Base-by-base conservation (phyloP, 1,284 basidiomycete species). In the Boletus smithii region DNA sequence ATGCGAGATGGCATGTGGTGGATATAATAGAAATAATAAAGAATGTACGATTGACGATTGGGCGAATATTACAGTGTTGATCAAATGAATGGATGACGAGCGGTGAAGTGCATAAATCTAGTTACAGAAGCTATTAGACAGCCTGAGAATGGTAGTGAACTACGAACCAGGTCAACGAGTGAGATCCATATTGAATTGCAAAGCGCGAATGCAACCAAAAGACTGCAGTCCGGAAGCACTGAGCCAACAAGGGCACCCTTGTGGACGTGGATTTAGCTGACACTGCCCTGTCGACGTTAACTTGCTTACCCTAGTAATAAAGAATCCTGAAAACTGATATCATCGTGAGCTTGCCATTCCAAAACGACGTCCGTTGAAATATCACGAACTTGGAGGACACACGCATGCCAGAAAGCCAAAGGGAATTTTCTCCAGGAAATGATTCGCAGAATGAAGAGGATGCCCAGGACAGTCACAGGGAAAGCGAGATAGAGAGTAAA, bases 141-240 rank as follows among this genome's bases (percentile, higher is more conserved):
- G 11, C n/a, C 9, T 5, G 8, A 27, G 33, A 18, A 8, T 17
- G 42, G 6, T 5, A 44, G 5, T 17, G 13, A 46, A 22, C 4
- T 23, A 44, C 61, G 16, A 42, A 63, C 64, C 32, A 67, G 24
- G 29, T 64, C 61, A 30, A 54, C 47, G n/a, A 62, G 34, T 16
- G 53, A 49, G 1, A 51, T 42, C 44, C 49, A 53, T 32, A 55
- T 46, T 1, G 61, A 48, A 37, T 59, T 50, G 35, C 49, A 58
- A 26, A 65, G 46, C 27, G 51, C 35, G 23, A 53, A 53, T 5
- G 53, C 52, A 4, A 48, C 10, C 27, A 65, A 53, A 42, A 53
- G 37, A 36, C 22, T 23, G 36, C 22, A 50, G n/a, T 46, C 43
- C 2, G 38, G 38, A 36, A 31, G 34, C 4, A 20, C 42, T 8